A percentile compares a stretch with the other conserved stretches of the same genome.
Conservation (phyloP, 768 basidiomycete genomes). For the Agrocybe chaxingu region DNA sequence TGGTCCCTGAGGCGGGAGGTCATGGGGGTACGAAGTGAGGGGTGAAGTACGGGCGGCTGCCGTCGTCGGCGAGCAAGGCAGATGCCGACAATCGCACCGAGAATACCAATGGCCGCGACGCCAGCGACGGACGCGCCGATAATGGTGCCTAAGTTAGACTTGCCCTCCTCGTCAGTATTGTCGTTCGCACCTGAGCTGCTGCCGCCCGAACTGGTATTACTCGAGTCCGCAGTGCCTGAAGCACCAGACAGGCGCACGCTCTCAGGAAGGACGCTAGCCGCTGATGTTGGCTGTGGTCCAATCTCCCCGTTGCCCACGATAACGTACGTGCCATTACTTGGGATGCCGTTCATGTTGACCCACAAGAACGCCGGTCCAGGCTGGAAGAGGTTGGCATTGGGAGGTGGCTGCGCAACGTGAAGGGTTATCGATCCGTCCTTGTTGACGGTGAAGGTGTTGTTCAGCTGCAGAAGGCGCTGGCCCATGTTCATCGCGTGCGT, state of each 20-base stretch:
- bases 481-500: constrained; percentile 90
- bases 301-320: constrained; percentile 79
- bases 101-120: constrained; percentile 46
- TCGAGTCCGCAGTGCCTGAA: constrained; percentile 2
- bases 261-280: constrained; percentile 44
- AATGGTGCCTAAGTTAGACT: constrained; percentile 38
- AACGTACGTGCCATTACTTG: constrained; percentile 73
- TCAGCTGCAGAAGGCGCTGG: constrained; percentile 76
- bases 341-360: constrained; percentile 82
- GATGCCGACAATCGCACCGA: constrained; percentile 54
- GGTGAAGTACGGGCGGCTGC: constrained; percentile 26
- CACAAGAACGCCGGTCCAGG: constrained; percentile 87
- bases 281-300: constrained; percentile 57
- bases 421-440: constrained; percentile 70
- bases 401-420: constrained; percentile 80
- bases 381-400: constrained; percentile 81
- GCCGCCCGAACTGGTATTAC: not conserved
- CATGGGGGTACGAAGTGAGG: constrained; percentile 22
- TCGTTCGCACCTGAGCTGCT: constrained; percentile 7
- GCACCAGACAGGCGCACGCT: constrained; percentile 35
- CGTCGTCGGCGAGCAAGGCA: constrained; percentile 50
- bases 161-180: constrained; percentile 10
- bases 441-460: constrained; percentile 82
- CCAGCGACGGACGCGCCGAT: constrained; percentile 52
- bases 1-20: constrained; percentile 7